Evolutionary conservation across 345 rosid species (phyloP), one percentile per base, ranked within the genome.

Genomic region (Syzygium aqueum): DNA sequence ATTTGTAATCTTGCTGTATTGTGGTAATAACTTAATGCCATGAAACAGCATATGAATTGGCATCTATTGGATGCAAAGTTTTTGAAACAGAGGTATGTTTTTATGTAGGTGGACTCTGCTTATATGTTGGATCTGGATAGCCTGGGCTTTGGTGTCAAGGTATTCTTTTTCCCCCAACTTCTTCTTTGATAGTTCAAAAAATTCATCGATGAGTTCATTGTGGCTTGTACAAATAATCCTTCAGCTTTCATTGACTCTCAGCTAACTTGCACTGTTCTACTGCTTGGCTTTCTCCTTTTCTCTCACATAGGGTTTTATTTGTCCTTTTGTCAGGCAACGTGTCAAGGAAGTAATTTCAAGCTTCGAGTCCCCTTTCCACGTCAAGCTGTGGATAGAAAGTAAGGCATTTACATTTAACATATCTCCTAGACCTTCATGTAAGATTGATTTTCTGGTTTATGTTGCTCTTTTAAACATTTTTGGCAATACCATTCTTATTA

Each of bases 81-180:
- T 21, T 83, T 73, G 77, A 16, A 86, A 85, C 77, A 85, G 67
- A 89, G 57, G 85, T 87, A 46, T 87, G n/a, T 61, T 40, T 86
- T 90, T 84, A 33, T 89, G 85, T 93, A 97, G 98, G 99, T 97
- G 87, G 98, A 94, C 67, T 93, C 94, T 40, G 99, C 99, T 90
- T 88, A 89, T 92, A 97, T 97, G 93, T 92, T 96, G 85, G 98
- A 96, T 89, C 88, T 97, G 91, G 98, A 97, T 90, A 95, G 98
- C 89, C 94, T 97, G 88, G 99, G 99, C 88, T 97, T 96, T 94
- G 91, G 92, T 85, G 99, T 96, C 84, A 96, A 96, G 99, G 99
- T 97, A 89, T 84, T 86, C 63, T n/a, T 54, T 43, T 52, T 30
- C 51, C 28, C 53, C 65, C 25, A 37, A 85, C 73, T 84, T 86